These are phyloP conservation scores for Prunus kanzakura DNA, from an alignment of 306 rosid genomes.

Conservation along the genomic window DNA sequence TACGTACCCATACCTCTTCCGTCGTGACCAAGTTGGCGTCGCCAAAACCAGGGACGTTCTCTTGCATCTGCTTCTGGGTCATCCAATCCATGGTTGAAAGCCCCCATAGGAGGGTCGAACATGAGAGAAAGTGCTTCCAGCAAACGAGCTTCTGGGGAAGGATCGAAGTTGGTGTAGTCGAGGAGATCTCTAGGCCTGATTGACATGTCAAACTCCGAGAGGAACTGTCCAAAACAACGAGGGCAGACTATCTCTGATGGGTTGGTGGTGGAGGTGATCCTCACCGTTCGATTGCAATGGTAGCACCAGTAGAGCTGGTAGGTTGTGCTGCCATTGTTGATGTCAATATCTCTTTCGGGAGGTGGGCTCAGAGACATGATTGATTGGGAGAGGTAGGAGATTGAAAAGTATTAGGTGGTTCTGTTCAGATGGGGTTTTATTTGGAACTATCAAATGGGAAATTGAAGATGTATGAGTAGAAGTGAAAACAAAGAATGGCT, in stretches of 20 bases:
- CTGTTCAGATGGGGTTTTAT: background rate
- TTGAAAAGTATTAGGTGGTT: background rate
- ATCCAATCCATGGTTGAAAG: background rate
- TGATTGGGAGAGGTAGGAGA: background rate
- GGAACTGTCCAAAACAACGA: conserved; percentile 68
- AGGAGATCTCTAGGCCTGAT: conserved; percentile 32
- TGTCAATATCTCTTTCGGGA: conserved; percentile 3
- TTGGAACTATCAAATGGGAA: background rate
- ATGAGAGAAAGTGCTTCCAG: conserved; percentile 76
- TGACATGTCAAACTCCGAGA: conserved; percentile 46
- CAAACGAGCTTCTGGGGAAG: conserved; percentile 65
- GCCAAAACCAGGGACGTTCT: conserved; percentile 6
- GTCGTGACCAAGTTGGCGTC: background rate
- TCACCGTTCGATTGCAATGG: conserved; percentile 56
- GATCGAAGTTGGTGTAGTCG: conserved; percentile 39
- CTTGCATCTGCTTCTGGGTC: conserved; percentile 8
- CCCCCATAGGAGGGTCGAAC: conserved; percentile 53
- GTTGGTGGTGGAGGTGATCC: conserved; percentile 32
- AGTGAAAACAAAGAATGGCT: conserved; percentile 40
- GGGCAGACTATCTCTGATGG: conserved; percentile 52
- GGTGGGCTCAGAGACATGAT: conserved; percentile 64
- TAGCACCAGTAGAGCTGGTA: conserved; percentile 72
- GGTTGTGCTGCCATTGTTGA: conserved; percentile 5
- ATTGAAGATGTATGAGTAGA: background rate
- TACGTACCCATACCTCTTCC: background rate